Percentiles rank a stretch among this genome's conserved stretches.
Evolutionary conservation across 228 moss, liverwort and hornwort genomes (phyloP).

Genomic region (Sphagnum magellanicum): DNA sequence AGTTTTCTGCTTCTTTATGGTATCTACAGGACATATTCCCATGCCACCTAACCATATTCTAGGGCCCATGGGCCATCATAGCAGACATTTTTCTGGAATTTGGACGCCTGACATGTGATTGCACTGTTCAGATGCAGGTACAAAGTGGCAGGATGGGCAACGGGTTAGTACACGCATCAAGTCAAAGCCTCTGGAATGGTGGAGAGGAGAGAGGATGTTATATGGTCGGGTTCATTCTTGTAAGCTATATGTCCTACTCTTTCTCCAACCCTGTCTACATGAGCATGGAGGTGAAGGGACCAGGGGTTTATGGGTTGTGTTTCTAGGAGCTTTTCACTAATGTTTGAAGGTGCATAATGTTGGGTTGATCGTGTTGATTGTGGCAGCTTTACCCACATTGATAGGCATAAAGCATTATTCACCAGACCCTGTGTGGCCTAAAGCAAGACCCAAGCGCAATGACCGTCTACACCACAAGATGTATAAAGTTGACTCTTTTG

Average conservation of each 20-base stretch:
- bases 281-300: background rate
- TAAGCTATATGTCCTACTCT: conserved; percentile 10
- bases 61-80: too few species aligned
- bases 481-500: conserved; percentile 52
- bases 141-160: conserved; percentile 52
- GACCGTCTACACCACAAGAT: conserved; percentile 17
- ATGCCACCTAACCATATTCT: too few species aligned
- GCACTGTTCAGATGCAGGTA: conserved; percentile 43
- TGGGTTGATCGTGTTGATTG: background rate
- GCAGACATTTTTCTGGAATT: too few species aligned
- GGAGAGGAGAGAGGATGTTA: conserved; percentile 62
- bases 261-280: background rate
- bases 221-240: conserved; percentile 62
- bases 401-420: conserved; percentile 60
- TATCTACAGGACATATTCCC: too few species aligned
- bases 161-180: conserved; percentile 52
- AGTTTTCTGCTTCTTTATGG: too few species aligned
- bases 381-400: conserved; percentile 48
- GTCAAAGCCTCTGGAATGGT: conserved; percentile 61
- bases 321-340: background rate
- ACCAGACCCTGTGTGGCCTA: conserved; percentile 57
- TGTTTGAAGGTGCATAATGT: conserved; percentile 6
- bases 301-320: background rate
- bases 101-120: background rate
- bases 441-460: conserved; percentile 25